A percentile compares a stretch with the other conserved stretches of the same genome.
Evolutionary conservation across 2,329 filamentous ascomycete species (phyloP).

Genomic region (Stachybotrys elegans): DNA sequence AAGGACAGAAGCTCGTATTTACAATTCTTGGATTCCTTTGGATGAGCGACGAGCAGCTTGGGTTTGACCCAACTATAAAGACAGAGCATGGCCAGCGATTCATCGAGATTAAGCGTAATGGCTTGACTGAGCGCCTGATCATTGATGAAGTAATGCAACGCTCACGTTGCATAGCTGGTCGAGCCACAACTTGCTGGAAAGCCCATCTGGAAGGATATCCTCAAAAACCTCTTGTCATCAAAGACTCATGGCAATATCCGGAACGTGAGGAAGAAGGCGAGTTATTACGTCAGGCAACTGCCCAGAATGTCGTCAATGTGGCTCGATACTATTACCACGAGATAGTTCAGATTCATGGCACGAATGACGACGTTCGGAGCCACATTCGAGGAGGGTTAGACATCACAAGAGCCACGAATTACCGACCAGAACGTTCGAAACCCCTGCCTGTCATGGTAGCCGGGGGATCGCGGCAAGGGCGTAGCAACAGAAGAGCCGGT

Average conservation of each 20-base stretch:
- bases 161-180: conserved; percentile 27
- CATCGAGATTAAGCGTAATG: not conserved
- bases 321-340: conserved; percentile 37
- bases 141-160: conserved; percentile 31
- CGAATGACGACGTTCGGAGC: conserved; percentile 27
- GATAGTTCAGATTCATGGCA: conserved; percentile 27
- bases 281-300: conserved; percentile 29
- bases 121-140: conserved; percentile 23
- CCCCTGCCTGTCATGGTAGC: conserved; percentile 5
- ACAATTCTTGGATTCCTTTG: conserved; percentile 35
- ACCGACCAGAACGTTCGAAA: conserved; percentile 15
- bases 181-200: conserved; percentile 40
- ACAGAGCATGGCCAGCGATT: not conserved
- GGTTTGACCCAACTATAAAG: not conserved
- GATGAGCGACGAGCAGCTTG: not conserved
- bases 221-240: conserved; percentile 34
- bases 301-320: conserved; percentile 30
- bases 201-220: conserved; percentile 29
- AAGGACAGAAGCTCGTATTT: conserved; percentile 32
- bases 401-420: conserved; percentile 26
- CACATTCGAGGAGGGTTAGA: conserved; percentile 28
- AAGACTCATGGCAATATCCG: conserved; percentile 38
- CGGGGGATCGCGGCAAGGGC: conserved; percentile 11
- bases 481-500: conserved; percentile 15
- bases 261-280: conserved; percentile 36